Base-by-base conservation (phyloP, 352 stramenopile genomes). In the Aphanomyces cochlioides region DNA sequence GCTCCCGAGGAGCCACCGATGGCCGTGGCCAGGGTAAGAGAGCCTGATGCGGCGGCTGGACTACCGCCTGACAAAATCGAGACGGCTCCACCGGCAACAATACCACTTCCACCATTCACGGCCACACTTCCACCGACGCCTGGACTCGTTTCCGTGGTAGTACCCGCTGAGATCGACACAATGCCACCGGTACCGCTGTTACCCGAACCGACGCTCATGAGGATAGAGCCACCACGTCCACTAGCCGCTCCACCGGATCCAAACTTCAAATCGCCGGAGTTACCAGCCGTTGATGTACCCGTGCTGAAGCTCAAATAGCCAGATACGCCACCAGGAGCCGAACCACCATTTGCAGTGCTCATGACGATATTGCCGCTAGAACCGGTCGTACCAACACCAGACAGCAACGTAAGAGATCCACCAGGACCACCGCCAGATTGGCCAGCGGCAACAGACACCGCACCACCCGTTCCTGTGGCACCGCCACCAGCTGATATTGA, bases 331-430 rank as follows among this genome's bases (percentile, higher is more conserved):
- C 45, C 17, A 28, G 40, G n/a, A 40, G n/a, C n/a, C n/a, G n/a
- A n/a, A n/a, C 64, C 64, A 66, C 45, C 28, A 36, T 48, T 63
- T 1, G 47, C 39, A 39, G 6, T 61, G 13, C 72, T 37, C 21
- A 60, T 6, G 50, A 64, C 47, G 43, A 76, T 36, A 54, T 66
- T 47, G 43, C 72, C n/a, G 38, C 56, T 69, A n/a, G 13, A 36
- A 21, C 34, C 47, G 12, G 47, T 39, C 17, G 38, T 37, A 15
- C 47, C 41, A 28, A n/a, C 17, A 5, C 66, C 66, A 54, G 56
- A 54, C 13, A 45, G 34, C 10, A 72, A 19, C 19, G 34, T 53
- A 40, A 72, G 7, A 48, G 19, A 12, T 28, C 66, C 66, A 67
- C 66, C 66, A 54, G 67, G n/a, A 57, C 21, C 34, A 7, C 10